Evolutionary conservation across 495 filamentous ascomycete genomes (phyloP), one percentile per base, ranked within the genome.

Genomic region (Chaetomidium leptoderma): DNA sequence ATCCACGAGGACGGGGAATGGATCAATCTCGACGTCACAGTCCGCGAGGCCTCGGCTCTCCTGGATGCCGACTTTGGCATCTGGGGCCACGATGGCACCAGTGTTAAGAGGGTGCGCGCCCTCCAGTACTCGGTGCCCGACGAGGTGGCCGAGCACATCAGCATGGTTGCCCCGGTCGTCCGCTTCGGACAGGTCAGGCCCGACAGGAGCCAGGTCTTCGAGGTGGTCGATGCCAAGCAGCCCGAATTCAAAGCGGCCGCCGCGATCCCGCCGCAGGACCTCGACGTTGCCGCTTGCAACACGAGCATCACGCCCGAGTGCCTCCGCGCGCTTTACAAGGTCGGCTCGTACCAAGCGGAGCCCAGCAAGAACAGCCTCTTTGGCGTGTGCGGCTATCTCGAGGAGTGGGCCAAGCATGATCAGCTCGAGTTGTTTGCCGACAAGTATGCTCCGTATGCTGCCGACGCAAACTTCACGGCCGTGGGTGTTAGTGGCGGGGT

Each of bases 321-420:
- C 58, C 62, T 89, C 21, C 78, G 77, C 69, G 70, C 81, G 36
- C 63, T 83, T 63, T 88, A 87, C 72, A 84, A 82, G 62, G 67
- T 82, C 51, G 67, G 67, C 39, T 69, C 75, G 67, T 83, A 80
- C 65, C 72, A 68, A 13, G 72, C 80, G 8, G 64, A 73, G 53
- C 62, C 74, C 40, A 74, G 71, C 1, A 70, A 72, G n/a, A 70
- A 75, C 19, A 78, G 78, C 43, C 23, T 52, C 11, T 68, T 73
- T 24, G 84, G 78, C 16, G 83, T 88, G 53, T 74, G 72, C 39
- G 82, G 81, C 48, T 86, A 77, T 74, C 66, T 76, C n/a, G 76
- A 78, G 58, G 58, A 81, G 60, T 78, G 71, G 55, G 79, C 66
- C 57, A 54, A 53, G 33, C 55, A 64, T 47, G 49, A 49, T 29